Evolutionary conservation across 2,329 filamentous ascomycete genomes (phyloP).

Genomic region (Magnaporthales sp.): DNA sequence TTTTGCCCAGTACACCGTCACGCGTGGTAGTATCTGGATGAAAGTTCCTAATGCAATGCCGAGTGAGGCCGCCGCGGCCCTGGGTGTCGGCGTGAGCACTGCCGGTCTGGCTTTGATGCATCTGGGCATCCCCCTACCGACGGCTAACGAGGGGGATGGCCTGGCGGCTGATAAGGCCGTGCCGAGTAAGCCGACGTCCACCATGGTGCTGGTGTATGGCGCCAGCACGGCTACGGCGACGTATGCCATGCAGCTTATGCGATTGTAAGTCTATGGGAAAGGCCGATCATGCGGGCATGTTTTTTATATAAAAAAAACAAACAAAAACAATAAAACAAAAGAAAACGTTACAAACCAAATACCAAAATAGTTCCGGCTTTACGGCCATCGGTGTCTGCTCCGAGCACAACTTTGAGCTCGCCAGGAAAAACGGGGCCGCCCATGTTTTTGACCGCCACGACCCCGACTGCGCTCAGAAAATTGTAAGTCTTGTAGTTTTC

Average conservation of each 20-base stretch:
- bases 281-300: too few relatives aligned
- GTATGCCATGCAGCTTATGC: conserved; percentile 27
- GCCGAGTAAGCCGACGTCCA: too few relatives aligned
- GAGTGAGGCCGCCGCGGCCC: conserved; percentile 10
- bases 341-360: too few relatives aligned
- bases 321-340: too few relatives aligned
- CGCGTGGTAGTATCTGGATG: conserved; percentile 7
- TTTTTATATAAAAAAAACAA: too few relatives aligned
- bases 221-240: conserved; percentile 27
- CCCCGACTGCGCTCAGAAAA: conserved; percentile 12
- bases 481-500: too few relatives aligned
- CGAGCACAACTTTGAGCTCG: conserved; percentile 8
- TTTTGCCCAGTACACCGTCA: conserved; percentile 16
- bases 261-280: conserved; percentile 13
- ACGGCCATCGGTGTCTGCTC: conserved; percentile 10
- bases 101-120: conserved; percentile 9
- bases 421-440: conserved; percentile 8
- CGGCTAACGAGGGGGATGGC: neutral
- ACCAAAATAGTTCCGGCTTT: conserved; percentile 1
- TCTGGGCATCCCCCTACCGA: conserved; percentile 6
- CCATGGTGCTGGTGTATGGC: conserved; percentile 26
- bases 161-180: too few relatives aligned
- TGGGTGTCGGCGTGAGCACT: conserved; percentile 12
- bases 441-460: conserved; percentile 13
- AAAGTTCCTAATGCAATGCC: conserved; percentile 7